Evolutionary conservation across 257 asterid species (phyloP).

Genomic region (Marsdenia floribunda): DNA sequence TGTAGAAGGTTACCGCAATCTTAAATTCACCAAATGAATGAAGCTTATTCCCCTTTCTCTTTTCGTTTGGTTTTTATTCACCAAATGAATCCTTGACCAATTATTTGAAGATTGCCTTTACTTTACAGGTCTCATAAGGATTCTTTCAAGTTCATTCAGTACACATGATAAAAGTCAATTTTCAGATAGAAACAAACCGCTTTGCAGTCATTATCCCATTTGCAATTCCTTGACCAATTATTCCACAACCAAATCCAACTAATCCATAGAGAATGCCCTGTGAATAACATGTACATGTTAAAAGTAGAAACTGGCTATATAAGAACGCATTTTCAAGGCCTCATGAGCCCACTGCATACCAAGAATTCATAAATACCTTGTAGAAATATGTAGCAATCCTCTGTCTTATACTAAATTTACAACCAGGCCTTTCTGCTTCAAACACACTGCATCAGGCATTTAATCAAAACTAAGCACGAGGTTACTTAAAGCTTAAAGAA

Average conservation of each 20-base stretch:
- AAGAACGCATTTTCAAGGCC: neutral
- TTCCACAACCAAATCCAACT: slow-evolving; percentile 95
- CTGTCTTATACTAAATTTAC: slow-evolving; percentile 65
- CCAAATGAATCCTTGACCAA: too few relatives aligned
- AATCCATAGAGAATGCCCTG: slow-evolving; percentile 90
- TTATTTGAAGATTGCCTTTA: too few relatives aligned
- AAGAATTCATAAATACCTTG: slow-evolving; percentile 46
- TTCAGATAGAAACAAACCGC: slow-evolving; percentile 43
- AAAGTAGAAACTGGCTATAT: neutral
- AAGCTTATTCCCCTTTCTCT: neutral
- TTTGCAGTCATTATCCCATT: slow-evolving; percentile 91
- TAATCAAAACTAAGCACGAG: neutral
- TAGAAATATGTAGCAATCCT: slow-evolving; percentile 81
- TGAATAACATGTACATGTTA: slow-evolving; percentile 14
- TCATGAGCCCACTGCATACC: neutral
- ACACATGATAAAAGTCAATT: neutral
- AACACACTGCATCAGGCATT: slow-evolving; percentile 57
- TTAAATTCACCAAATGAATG: neutral
- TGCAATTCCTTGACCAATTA: slow-evolving; percentile 96
- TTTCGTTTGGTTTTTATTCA: too few relatives aligned
- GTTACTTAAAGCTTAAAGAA: neutral
- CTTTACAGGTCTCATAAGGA: neutral
- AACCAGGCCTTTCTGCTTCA: slow-evolving; percentile 92
- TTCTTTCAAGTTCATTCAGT: neutral
- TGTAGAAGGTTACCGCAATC: neutral